phyloP scores from a whole-genome alignment of 225 moss, liverwort and hornwort genomes.

The Sphagnum contortum region DNA sequence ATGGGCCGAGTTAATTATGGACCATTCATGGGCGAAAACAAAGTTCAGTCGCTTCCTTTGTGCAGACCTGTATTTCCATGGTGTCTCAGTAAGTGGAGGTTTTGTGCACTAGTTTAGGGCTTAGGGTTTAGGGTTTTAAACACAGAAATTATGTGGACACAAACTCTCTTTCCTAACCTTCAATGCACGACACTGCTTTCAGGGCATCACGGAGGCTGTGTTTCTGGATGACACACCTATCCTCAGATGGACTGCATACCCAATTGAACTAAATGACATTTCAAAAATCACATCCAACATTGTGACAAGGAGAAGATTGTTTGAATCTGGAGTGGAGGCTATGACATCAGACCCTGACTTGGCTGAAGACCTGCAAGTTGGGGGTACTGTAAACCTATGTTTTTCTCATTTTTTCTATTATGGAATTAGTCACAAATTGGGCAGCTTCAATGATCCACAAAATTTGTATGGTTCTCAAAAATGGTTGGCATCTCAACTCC shows the following conservation, averaged over 20 bases:
- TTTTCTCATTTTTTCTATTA: not conserved
- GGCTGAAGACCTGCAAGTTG: no score
- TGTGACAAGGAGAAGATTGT: constrained; percentile 1
- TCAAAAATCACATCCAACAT: constrained; percentile 11
- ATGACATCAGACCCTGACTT: no score
- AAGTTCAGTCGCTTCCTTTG: constrained; percentile 23
- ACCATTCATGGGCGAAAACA: constrained; percentile 49
- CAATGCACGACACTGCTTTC: not conserved
- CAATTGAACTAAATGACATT: constrained; percentile 42
- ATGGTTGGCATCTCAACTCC: no score
- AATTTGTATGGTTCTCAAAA: no score
- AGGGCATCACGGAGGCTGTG: constrained; percentile 65
- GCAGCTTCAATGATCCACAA: not conserved
- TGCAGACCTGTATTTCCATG: no score
- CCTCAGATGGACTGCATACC: constrained; percentile 52
- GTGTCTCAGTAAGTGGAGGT: no score
- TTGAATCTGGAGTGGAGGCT: no score
- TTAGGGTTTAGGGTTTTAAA: no score
- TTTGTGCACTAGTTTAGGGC: no score
- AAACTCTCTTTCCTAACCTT: no score
- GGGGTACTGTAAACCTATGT: no score
- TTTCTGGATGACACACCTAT: constrained; percentile 50
- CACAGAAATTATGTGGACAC: no score
- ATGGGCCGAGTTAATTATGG: constrained; percentile 92
- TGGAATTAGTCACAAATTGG: not conserved